Conservation (phyloP, 1,284 basidiomycete species). For the Cystobasidium sp. region DNA sequence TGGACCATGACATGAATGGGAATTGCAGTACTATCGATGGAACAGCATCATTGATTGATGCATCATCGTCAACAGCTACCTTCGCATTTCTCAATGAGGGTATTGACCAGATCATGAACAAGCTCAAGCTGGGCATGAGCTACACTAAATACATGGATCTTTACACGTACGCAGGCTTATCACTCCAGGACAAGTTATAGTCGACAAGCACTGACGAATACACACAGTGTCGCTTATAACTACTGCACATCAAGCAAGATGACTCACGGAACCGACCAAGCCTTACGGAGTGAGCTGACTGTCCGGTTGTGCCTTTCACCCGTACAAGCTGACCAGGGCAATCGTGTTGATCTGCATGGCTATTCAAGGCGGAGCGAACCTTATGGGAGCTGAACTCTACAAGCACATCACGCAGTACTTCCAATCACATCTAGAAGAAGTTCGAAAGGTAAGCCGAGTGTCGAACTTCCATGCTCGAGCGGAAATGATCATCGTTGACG, state of each 20-base stretch:
- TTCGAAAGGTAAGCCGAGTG: constrained; percentile 65
- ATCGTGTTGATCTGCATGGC: constrained; percentile 53
- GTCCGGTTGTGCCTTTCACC: not conserved
- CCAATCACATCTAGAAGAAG: constrained; percentile 71
- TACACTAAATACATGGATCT: constrained; percentile 91
- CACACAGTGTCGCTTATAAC: constrained; percentile 77
- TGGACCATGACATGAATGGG: not conserved
- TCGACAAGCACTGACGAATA: not conserved
- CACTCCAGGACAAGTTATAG: not conserved
- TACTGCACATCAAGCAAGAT: constrained; percentile 92
- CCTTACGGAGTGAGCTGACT: constrained; percentile 49
- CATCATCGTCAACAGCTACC: constrained; percentile 63
- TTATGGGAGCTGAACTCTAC: constrained; percentile 94
- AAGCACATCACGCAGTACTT: constrained; percentile 86
- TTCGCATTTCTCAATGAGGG: constrained; percentile 88
- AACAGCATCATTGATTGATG: too few relatives aligned
- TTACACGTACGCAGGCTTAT: constrained; percentile 65
- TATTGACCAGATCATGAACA: constrained; percentile 61
- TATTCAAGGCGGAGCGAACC: constrained; percentile 74
- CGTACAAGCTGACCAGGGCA: constrained; percentile 10
- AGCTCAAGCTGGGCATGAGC: constrained; percentile 75
- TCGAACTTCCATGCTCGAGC: not conserved
- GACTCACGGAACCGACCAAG: constrained; percentile 58
- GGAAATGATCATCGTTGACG: constrained; percentile 15
- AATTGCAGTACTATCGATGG: not conserved